Evolutionary conservation across 2,329 filamentous ascomycete species (phyloP).

Genomic region (Pseudonectria foliicola): DNA sequence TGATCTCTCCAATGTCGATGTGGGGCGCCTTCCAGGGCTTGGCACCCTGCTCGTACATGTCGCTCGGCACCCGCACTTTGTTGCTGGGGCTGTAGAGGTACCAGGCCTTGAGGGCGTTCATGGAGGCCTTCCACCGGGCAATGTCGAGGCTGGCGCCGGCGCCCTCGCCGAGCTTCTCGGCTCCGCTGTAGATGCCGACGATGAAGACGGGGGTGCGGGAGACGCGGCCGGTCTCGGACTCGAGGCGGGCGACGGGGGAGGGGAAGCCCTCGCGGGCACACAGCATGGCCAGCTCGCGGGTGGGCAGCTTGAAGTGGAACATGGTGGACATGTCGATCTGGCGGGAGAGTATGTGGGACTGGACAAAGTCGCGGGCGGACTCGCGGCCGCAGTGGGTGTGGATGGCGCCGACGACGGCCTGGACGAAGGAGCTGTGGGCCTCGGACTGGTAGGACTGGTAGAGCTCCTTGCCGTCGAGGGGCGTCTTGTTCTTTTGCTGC

Average conservation of each 20-base stretch:
- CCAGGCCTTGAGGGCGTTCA: constrained; percentile 85
- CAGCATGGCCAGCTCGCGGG: constrained; percentile 72
- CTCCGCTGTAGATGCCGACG: constrained; percentile 87
- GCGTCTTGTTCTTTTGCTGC: constrained; percentile 17
- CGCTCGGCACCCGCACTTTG: constrained; percentile 59
- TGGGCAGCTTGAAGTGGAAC: constrained; percentile 79
- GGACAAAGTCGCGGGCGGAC: constrained; percentile 74
- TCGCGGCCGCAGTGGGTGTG: constrained; percentile 78
- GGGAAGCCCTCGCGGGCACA: constrained; percentile 89
- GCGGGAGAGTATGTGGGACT: constrained; percentile 74
- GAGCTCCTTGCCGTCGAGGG: constrained; percentile 21
- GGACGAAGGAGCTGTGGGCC: constrained; percentile 70
- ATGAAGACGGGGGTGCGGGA: constrained; percentile 86
- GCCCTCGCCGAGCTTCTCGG: constrained; percentile 89
- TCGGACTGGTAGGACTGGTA: constrained; percentile 65
- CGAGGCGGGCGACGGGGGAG: constrained; percentile 73
- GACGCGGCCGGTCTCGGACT: constrained; percentile 82
- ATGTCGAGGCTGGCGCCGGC: constrained; percentile 69
- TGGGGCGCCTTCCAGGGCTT: constrained; percentile 59
- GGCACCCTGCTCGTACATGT: constrained; percentile 56
- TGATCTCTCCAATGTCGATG: constrained; percentile 65
- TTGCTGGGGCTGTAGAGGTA: constrained; percentile 83
- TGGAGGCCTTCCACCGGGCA: constrained; percentile 71
- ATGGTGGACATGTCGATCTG: constrained; percentile 68
- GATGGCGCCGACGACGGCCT: constrained; percentile 75